Evolutionary conservation across 768 basidiomycete genomes (phyloP).

Genomic region (Amanita thiersii): DNA sequence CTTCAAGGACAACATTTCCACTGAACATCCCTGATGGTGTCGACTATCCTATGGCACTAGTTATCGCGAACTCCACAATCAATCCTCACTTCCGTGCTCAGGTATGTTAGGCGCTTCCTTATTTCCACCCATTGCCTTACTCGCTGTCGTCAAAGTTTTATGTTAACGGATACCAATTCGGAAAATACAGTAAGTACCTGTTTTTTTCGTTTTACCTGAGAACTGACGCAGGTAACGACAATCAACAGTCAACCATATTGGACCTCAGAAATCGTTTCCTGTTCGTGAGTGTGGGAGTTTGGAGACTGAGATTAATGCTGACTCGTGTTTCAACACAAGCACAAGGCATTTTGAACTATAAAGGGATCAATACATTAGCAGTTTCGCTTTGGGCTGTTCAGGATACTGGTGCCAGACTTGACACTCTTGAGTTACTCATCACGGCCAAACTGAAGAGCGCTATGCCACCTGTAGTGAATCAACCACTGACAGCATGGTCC

Average conservation of each 20-base stretch:
- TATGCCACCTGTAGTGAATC: slow-evolving; percentile 25
- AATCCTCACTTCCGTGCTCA: slow-evolving; percentile 36
- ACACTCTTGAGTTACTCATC: slow-evolving; percentile 27
- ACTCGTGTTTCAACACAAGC: slow-evolving; percentile 18
- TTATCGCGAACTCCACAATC: slow-evolving; percentile 34
- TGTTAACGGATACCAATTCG: slow-evolving; percentile 38
- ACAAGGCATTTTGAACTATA: slow-evolving; percentile 42
- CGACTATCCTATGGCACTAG: slow-evolving; percentile 40
- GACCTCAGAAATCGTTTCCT: slow-evolving; percentile 33
- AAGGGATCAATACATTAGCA: slow-evolving; percentile 37
- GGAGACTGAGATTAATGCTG: neutral
- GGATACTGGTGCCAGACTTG: slow-evolving; percentile 30
- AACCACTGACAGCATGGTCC: slow-evolving; percentile 24
- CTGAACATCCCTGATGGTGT: slow-evolving; percentile 35
- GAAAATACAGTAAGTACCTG: slow-evolving; percentile 30
- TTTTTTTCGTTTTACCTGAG: neutral
- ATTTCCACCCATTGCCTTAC: neutral
- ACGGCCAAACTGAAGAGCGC: slow-evolving; percentile 31
- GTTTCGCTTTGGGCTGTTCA: slow-evolving; percentile 39
- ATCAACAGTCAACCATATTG: slow-evolving; percentile 32
- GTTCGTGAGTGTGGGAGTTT: slow-evolving; percentile 29
- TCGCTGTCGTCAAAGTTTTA: slow-evolving; percentile 20
- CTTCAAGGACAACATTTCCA: slow-evolving; percentile 29
- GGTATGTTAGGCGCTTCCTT: slow-evolving; percentile 13
- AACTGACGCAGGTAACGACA: neutral